phyloP scores from a whole-genome alignment of 805 yeast species.

The Candida ulmi region DNA sequence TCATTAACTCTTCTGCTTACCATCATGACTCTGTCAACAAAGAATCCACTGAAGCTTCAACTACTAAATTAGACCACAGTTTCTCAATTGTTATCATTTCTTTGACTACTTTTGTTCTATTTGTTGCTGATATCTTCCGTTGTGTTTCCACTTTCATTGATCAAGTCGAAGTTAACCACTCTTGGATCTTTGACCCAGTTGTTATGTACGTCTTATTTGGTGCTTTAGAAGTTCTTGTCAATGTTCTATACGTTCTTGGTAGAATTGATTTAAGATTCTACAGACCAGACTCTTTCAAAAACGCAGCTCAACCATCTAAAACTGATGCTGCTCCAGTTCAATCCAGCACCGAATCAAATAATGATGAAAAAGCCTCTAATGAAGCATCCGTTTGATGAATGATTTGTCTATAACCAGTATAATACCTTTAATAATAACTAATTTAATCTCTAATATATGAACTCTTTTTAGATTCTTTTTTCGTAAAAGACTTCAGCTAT shows the following conservation, averaged over 20 bases:
- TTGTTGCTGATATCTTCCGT: conserved; percentile 47
- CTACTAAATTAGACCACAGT: conserved; percentile 38
- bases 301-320: neutral
- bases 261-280: conserved; percentile 76
- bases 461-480: too few species aligned
- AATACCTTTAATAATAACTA: neutral
- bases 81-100: conserved; percentile 39
- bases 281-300: conserved; percentile 53
- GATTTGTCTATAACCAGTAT: too few species aligned
- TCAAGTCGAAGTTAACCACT: conserved; percentile 26
- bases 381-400: neutral
- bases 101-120: conserved; percentile 41
- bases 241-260: conserved; percentile 50
- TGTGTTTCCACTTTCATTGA: conserved; percentile 38
- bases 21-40: conserved; percentile 27
- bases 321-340: neutral
- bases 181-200: conserved; percentile 47
- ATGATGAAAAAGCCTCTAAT: neutral
- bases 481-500: too few species aligned
- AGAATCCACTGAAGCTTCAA: conserved; percentile 11
- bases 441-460: neutral
- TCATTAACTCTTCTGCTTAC: conserved; percentile 53
- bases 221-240: conserved; percentile 54
- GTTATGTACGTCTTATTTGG: conserved; percentile 70
- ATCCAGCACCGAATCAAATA: neutral